phyloP scores from a whole-genome alignment of 768 basidiomycete species.

The Cubamyces lactineus region DNA sequence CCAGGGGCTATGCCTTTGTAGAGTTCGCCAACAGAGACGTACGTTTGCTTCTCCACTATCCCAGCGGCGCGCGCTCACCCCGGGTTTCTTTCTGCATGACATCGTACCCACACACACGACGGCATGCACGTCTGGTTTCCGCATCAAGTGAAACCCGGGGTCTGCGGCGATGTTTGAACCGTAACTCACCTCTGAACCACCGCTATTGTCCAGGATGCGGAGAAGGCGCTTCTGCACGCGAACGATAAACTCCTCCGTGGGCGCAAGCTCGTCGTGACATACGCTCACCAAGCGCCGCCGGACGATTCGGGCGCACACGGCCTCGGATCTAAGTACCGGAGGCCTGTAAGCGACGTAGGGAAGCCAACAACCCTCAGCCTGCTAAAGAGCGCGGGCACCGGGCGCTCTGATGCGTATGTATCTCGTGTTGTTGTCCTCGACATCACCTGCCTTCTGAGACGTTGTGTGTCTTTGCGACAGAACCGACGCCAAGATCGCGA shows the following conservation, averaged over 20 bases:
- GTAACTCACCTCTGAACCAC: slow-evolving; percentile 8
- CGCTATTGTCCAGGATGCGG: slow-evolving; percentile 68
- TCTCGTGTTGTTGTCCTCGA: neutral
- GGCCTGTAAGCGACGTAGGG: slow-evolving; percentile 55
- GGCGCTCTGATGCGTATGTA: slow-evolving; percentile 50
- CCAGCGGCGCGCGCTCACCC: slow-evolving; percentile 47
- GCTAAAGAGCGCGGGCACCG: slow-evolving; percentile 68
- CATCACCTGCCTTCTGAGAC: neutral
- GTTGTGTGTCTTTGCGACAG: slow-evolving; percentile 42
- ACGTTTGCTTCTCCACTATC: slow-evolving; percentile 42
- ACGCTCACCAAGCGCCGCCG: slow-evolving; percentile 81
- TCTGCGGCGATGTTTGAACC: slow-evolving; percentile 8
- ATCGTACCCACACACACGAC: slow-evolving; percentile 18
- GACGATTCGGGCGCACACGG: slow-evolving; percentile 33
- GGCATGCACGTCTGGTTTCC: slow-evolving; percentile 21
- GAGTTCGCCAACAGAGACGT: slow-evolving; percentile 83
- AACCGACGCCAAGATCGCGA: slow-evolving; percentile 87
- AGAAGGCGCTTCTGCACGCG: slow-evolving; percentile 69
- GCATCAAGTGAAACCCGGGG: slow-evolving; percentile 32
- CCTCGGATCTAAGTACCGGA: slow-evolving; percentile 36
- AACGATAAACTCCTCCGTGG: slow-evolving; percentile 86
- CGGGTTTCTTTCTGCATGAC: slow-evolving; percentile 43
- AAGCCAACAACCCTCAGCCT: slow-evolving; percentile 88
- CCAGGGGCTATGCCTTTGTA: slow-evolving; percentile 93
- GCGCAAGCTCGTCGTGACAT: slow-evolving; percentile 87